phyloP scores from a whole-genome alignment of 106 monocot genomes.

The Dendrobium huoshanense region DNA sequence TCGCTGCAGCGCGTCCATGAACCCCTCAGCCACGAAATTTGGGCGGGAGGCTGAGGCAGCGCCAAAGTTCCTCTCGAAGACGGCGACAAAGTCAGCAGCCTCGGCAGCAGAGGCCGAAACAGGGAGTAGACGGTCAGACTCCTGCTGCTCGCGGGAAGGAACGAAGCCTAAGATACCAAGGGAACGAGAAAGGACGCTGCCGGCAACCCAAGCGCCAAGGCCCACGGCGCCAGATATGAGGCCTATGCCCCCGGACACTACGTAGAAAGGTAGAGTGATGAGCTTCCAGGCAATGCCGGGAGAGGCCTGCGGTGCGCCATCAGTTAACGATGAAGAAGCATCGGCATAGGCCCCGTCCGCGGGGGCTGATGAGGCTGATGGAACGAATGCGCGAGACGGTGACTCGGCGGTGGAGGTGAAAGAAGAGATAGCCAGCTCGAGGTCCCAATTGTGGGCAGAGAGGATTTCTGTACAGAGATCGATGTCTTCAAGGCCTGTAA shows the following conservation, averaged over 20 bases:
- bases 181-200: slow-evolving; percentile 63
- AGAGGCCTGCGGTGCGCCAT: slow-evolving; percentile 2
- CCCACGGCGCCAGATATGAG: slow-evolving; percentile 53
- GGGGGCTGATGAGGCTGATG: slow-evolving; percentile 5
- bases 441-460: slow-evolving; percentile 87
- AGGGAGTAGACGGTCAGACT: slow-evolving; percentile 22
- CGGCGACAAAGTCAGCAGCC: slow-evolving; percentile 54
- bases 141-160: slow-evolving; percentile 13
- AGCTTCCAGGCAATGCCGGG: slow-evolving; percentile 79
- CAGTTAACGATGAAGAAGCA: not conserved
- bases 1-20: slow-evolving; percentile 82
- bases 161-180: slow-evolving; percentile 48
- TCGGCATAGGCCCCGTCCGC: not conserved
- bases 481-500: slow-evolving; percentile 75
- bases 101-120: slow-evolving; percentile 53
- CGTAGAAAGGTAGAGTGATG: slow-evolving; percentile 81
- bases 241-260: slow-evolving; percentile 58
- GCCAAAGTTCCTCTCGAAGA: slow-evolving; percentile 60
- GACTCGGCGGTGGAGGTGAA: slow-evolving; percentile 43
- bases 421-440: slow-evolving; percentile 84
- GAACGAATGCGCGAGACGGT: not conserved
- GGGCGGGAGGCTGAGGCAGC: slow-evolving; percentile 13
- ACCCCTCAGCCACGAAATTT: slow-evolving; percentile 73
- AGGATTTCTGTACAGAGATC: slow-evolving; percentile 90
- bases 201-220: slow-evolving; percentile 67